Percentiles rank a stretch among this genome's conserved stretches.
These are phyloP conservation scores for Bipolaris oryzae DNA, from an alignment of 2,329 filamentous ascomycete genomes.

Conservation along the genomic window DNA sequence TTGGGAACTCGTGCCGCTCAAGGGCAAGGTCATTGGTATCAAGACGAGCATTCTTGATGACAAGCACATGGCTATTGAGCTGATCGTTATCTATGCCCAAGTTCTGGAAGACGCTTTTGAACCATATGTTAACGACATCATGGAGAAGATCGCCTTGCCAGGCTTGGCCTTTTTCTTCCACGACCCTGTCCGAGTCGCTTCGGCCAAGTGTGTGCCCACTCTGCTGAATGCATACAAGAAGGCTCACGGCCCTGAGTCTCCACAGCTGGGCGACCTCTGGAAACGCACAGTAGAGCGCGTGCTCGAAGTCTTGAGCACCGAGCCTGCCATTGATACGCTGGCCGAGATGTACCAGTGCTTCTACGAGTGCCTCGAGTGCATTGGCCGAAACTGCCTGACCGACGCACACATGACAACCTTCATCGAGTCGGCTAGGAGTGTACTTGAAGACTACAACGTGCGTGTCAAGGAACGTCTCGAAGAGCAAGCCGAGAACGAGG, in stretches of 20 bases:
- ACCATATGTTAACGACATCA: constrained; percentile 87
- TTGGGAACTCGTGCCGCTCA: constrained; percentile 95
- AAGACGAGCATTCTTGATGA: constrained; percentile 96
- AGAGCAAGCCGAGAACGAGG: constrained; percentile 81
- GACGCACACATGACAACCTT: constrained; percentile 82
- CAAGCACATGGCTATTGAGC: constrained; percentile 99
- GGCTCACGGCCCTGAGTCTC: constrained; percentile 79
- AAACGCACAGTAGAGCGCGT: constrained; percentile 84
- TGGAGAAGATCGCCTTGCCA: constrained; percentile 94
- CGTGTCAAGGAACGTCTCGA: constrained; percentile 84
- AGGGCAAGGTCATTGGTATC: constrained; percentile 98
- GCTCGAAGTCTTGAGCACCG: constrained; percentile 88
- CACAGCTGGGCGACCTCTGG: constrained; percentile 84
- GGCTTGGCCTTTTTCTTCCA: constrained; percentile 99
- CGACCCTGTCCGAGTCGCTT: constrained; percentile 92
- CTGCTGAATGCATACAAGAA: constrained; percentile 94
- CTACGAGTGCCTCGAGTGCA: constrained; percentile 95
- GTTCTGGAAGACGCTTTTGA: constrained; percentile 93
- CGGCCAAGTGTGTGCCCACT: constrained; percentile 91
- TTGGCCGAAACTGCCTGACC: constrained; percentile 82
- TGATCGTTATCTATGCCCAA: constrained; percentile 95
- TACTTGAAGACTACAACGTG: constrained; percentile 89
- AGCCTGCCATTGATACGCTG: constrained; percentile 93
- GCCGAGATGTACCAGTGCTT: constrained; percentile 99
- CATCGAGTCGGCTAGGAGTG: constrained; percentile 82